These are phyloP conservation scores for Litchi chinensis DNA, from an alignment of 345 rosid species.

Conservation along the genomic window DNA sequence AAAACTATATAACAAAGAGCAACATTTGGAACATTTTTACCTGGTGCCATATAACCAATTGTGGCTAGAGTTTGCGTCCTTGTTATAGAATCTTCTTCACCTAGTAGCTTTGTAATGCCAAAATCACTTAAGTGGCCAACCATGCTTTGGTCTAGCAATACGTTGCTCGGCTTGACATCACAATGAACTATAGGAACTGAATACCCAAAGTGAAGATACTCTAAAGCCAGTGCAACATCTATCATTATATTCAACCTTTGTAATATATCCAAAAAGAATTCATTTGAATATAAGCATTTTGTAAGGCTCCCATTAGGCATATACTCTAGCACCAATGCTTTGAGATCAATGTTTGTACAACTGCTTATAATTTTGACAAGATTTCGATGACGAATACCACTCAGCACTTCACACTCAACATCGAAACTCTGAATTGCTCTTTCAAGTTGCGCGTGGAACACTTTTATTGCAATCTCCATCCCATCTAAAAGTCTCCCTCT, in stretches of 20 bases:
- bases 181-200: conserved; percentile 12
- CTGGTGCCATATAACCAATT: conserved; percentile 25
- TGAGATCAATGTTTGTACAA: conserved; percentile 14
- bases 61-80: conserved; percentile 8
- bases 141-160: conserved; percentile 12
- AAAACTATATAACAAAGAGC: too few species aligned
- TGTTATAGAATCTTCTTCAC: neutral
- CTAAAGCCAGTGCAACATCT: conserved; percentile 16
- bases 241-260: conserved; percentile 17
- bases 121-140: conserved; percentile 15
- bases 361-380: conserved; percentile 24
- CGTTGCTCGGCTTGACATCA: conserved; percentile 16
- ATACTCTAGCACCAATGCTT: conserved; percentile 25
- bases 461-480: conserved; percentile 21
- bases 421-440: conserved; percentile 21
- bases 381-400: conserved; percentile 22
- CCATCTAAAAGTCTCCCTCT: conserved; percentile 7
- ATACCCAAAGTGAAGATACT: conserved; percentile 3
- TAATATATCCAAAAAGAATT: conserved; percentile 3
- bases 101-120: conserved; percentile 16
- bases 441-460: conserved; percentile 6
- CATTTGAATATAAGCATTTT: conserved; percentile 13
- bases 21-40: neutral
- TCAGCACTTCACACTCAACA: conserved; percentile 17
- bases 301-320: conserved; percentile 23